Evolutionary conservation across 2,329 filamentous ascomycete species (phyloP).

Genomic region (Paraphaeosphaeria minitans): DNA sequence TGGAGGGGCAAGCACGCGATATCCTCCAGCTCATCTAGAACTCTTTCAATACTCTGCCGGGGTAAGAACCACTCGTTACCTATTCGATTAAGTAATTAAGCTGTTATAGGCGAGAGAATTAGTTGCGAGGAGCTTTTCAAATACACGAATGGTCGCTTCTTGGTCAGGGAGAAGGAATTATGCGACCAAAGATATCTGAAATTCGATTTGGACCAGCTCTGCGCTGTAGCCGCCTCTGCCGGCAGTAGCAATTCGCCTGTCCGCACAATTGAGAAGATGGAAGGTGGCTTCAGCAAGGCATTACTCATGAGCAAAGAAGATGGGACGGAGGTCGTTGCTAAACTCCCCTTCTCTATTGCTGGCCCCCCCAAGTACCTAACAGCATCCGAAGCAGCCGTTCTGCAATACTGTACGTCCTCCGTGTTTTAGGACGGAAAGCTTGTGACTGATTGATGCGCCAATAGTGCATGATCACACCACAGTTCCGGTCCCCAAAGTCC

Average conservation of each 20-base stretch:
- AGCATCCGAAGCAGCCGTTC: slow-evolving; percentile 44
- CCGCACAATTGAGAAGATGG: slow-evolving; percentile 38
- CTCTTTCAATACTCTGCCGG: too few relatives aligned
- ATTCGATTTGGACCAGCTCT: slow-evolving; percentile 39
- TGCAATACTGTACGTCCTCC: slow-evolving; percentile 31
- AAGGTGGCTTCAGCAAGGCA: slow-evolving; percentile 41
- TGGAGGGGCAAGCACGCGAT: too few relatives aligned
- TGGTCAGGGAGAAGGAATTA: slow-evolving; percentile 34
- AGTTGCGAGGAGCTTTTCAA: slow-evolving; percentile 27
- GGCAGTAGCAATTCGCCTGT: slow-evolving; percentile 26
- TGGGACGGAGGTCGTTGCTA: slow-evolving; percentile 22
- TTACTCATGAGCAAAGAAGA: slow-evolving; percentile 32
- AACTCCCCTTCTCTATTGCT: slow-evolving; percentile 37
- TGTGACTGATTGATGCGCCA: slow-evolving; percentile 6
- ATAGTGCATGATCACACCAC: slow-evolving; percentile 22
- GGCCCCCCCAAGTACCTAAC: slow-evolving; percentile 38
- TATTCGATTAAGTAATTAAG: not conserved
- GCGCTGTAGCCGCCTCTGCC: slow-evolving; percentile 27
- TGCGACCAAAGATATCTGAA: slow-evolving; percentile 30
- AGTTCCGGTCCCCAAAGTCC: slow-evolving; percentile 34
- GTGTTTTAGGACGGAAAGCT: not conserved
- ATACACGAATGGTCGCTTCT: slow-evolving; percentile 36
- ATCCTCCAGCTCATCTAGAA: too few relatives aligned
- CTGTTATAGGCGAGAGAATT: slow-evolving; percentile 16
- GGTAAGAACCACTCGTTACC: too few relatives aligned